These are phyloP conservation scores for Pichia californica DNA, from an alignment of 805 yeast species.

Conservation along the genomic window DNA sequence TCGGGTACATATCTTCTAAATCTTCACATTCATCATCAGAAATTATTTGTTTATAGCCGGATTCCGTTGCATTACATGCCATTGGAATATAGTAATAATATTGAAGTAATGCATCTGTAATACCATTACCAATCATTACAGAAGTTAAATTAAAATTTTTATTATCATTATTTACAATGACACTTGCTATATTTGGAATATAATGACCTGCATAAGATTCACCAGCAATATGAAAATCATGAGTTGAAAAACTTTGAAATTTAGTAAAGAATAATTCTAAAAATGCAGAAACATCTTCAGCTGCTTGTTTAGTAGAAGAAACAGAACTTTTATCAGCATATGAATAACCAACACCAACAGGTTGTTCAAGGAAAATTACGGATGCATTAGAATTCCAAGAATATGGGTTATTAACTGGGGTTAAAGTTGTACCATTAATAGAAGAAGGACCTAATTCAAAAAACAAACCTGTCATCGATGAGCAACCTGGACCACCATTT, in stretches of 20 bases:
- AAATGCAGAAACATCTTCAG: constrained; percentile 74
- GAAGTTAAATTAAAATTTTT: constrained; percentile 62
- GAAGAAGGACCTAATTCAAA: constrained; percentile 83
- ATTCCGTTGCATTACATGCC: constrained; percentile 78
- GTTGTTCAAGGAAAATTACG: constrained; percentile 82
- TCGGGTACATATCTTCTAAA: constrained; percentile 62
- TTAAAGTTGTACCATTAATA: constrained; percentile 46
- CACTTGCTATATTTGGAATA: constrained; percentile 82
- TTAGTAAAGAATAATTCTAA: constrained; percentile 73
- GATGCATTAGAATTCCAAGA: constrained; percentile 85
- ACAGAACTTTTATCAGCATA: constrained; percentile 44
- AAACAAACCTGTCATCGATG: constrained; percentile 79
- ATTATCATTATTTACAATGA: constrained; percentile 58
- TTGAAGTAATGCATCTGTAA: constrained; percentile 79
- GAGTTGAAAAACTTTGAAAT: constrained; percentile 49
- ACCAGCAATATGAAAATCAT: constrained; percentile 81
- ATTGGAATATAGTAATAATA: constrained; percentile 77
- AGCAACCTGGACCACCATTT: constrained; percentile 95
- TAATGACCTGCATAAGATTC: constrained; percentile 94
- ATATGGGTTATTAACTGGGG: constrained; percentile 64
- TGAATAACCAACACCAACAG: constrained; percentile 79
- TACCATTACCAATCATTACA: constrained; percentile 84
- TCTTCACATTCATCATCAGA: constrained; percentile 71
- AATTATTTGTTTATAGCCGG: constrained; percentile 72
- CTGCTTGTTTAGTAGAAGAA: constrained; percentile 73